Evolutionary conservation across 371 early-diverging fungal species (phyloP), one percentile per base, ranked within the genome.

Genomic region (Gilbertella persicaria): DNA sequence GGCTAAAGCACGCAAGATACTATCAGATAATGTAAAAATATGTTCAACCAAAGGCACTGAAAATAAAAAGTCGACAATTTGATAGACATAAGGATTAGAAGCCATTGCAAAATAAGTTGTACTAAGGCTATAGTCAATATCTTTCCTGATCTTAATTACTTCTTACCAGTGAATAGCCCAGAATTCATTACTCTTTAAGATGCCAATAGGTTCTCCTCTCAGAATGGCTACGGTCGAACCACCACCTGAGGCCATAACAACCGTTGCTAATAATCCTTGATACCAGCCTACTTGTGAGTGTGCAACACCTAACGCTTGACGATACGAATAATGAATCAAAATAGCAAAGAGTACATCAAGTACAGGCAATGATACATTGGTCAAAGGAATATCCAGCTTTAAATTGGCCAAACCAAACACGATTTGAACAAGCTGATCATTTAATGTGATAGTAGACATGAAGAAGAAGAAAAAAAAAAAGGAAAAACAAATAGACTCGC

Each of bases 161-260:
- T 12, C 37, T 52, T 69, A 78, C 78, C 74, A 62, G 29, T 78
- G 71, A 36, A 73, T 59, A 19, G 57, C 68, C 70, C 71, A 74
- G 24, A 70, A 74, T 8, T 64, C 41, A 44, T 78, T 73, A 26
- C 57, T 71, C n/a, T 69, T 65, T 9, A 78, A 53, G 10, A 74
- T 64, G 25, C 70, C 69, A 19, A 73, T 35, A 13, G 74, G 72
- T 28, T 78, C 73, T 1, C 78, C 78, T 45, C 72, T 55, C 21
- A 78, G 29, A 0, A 78, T 29, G 13, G 68, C 51, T 1, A 69
- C 69, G 0, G 78, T 74, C 36, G 66, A 80, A 6, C 82, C 82
- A 35, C 84, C 84, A 36, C 84, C 84, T 12, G 78, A 69, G 21
- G 80, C 63, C 79, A 81, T 81, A 20, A 75, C 72, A 3, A 80